Percentiles rank a stretch among this genome's conserved stretches.
Conservation (phyloP, 208 protist species). For the Leishmania arabica region DNA sequence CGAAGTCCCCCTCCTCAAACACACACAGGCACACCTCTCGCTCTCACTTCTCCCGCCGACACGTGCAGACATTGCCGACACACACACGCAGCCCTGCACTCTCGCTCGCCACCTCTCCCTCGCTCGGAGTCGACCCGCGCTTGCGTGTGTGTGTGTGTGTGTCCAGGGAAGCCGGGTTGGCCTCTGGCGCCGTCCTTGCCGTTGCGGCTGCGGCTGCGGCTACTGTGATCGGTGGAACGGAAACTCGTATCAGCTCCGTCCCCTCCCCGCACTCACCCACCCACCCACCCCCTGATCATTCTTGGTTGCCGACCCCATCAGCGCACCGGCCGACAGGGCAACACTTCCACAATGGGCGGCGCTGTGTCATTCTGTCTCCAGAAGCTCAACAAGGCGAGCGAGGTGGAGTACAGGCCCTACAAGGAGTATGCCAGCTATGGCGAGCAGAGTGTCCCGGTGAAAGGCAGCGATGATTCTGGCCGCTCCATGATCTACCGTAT, state of each 20-base stretch:
- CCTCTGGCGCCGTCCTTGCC: too few relatives aligned
- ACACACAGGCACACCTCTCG: background rate
- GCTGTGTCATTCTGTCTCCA: slow-evolving; percentile 55
- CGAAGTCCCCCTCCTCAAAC: background rate
- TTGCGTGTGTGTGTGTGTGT: too few relatives aligned
- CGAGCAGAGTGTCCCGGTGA: slow-evolving; percentile 37
- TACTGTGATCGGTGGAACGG: too few relatives aligned
- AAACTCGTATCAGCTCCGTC: too few relatives aligned
- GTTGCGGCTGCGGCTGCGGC: too few relatives aligned
- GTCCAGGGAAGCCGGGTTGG: background rate
- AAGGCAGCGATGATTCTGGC: slow-evolving; percentile 38
- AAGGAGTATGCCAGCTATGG: slow-evolving; percentile 43
- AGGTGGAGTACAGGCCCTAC: slow-evolving; percentile 54
- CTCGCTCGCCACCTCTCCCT: too few relatives aligned
- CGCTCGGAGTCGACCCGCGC: too few relatives aligned
- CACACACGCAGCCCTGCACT: background rate
- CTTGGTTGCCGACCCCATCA: background rate
- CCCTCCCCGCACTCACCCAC: background rate
- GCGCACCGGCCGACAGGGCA: background rate
- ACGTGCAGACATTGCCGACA: slow-evolving; percentile 6
- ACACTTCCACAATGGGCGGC: slow-evolving; percentile 43
- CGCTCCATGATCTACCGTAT: slow-evolving; percentile 74
- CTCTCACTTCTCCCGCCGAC: background rate
- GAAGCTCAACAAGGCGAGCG: slow-evolving; percentile 37
- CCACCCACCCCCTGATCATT: background rate